Conservation (phyloP, 257 asterid species). For the Gardenia jasminoides region DNA sequence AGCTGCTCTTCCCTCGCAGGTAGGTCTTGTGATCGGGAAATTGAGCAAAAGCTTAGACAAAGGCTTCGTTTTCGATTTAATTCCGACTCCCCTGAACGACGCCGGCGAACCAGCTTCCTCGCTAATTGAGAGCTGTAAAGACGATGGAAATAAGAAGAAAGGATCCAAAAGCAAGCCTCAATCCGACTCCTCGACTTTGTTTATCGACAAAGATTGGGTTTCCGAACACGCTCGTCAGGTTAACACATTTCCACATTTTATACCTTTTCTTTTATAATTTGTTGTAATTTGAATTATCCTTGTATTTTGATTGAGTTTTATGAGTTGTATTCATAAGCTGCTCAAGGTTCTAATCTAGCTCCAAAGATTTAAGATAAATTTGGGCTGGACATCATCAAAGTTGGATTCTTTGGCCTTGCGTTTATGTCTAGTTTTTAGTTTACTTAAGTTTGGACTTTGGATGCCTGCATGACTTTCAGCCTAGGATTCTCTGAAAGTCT, state of each 20-base stretch:
- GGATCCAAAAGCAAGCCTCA: slow-evolving; percentile 62
- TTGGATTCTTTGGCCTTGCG: neutral
- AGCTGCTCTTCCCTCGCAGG: slow-evolving; percentile 59
- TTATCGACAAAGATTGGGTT: slow-evolving; percentile 80
- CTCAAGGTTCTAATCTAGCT: neutral
- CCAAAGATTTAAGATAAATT: neutral
- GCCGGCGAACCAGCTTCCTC: slow-evolving; percentile 76
- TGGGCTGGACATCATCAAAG: neutral
- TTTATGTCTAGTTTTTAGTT: neutral
- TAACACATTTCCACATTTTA: neutral
- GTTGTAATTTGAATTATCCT: neutral
- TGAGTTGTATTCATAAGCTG: neutral
- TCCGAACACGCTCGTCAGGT: slow-evolving; percentile 99
- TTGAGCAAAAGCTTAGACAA: slow-evolving; percentile 66
- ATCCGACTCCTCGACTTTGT: slow-evolving; percentile 51
- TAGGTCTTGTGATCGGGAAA: slow-evolving; percentile 90
- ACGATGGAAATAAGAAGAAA: slow-evolving; percentile 41
- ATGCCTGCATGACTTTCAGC: neutral
- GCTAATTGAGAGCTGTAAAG: slow-evolving; percentile 47
- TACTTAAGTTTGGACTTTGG: neutral
- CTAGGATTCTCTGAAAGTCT: neutral
- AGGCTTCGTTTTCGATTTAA: slow-evolving; percentile 79
- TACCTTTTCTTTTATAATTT: neutral
- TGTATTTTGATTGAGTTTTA: neutral
- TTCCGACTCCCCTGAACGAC: slow-evolving; percentile 89